Evolutionary conservation across 495 filamentous ascomycete species (phyloP).

Genomic region (Talaromyces trachyspermus): DNA sequence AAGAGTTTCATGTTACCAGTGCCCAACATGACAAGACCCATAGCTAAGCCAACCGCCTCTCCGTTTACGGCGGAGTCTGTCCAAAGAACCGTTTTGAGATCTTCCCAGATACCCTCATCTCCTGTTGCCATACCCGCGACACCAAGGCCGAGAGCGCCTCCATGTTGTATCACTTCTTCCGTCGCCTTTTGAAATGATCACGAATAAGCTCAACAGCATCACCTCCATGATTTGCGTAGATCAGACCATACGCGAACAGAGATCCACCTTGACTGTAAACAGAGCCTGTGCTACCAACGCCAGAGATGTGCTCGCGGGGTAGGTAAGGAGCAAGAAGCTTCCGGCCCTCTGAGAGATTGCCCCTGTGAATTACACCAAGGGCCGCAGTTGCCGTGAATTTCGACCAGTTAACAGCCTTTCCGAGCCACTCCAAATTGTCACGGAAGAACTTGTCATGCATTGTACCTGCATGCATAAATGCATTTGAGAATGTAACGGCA

Average conservation of each 20-base stretch:
- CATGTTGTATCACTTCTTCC: conserved; percentile 95
- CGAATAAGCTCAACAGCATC: conserved; percentile 85
- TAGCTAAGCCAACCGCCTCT: conserved; percentile 89
- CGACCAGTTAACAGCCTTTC: conserved; percentile 99
- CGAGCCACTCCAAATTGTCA: conserved; percentile 95
- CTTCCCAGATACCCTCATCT: conserved; percentile 82
- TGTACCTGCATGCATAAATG: conserved; percentile 99
- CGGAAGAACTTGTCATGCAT: conserved; percentile 97
- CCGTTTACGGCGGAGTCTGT: conserved; percentile 92
- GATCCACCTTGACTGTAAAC: conserved; percentile 94
- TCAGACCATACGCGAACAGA: conserved; percentile 90
- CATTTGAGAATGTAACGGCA: conserved; percentile 92
- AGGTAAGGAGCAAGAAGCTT: conserved; percentile 94
- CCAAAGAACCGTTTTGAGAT: conserved; percentile 78
- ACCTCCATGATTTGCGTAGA: conserved; percentile 95
- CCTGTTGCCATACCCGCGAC: conserved; percentile 98
- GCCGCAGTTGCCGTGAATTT: conserved; percentile 98
- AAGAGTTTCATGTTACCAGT: conserved; percentile 86
- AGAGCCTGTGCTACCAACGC: conserved; percentile 63
- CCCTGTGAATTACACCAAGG: conserved; percentile 91
- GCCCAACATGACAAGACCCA: conserved; percentile 96
- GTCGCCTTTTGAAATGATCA: conserved; percentile 77
- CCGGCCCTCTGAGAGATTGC: conserved; percentile 85
- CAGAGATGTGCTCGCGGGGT: conserved; percentile 57
- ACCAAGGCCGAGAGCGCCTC: conserved; percentile 89